These are phyloP conservation scores for Tuber borchii DNA, from an alignment of 495 filamentous ascomycete species.

Conservation along the genomic window DNA sequence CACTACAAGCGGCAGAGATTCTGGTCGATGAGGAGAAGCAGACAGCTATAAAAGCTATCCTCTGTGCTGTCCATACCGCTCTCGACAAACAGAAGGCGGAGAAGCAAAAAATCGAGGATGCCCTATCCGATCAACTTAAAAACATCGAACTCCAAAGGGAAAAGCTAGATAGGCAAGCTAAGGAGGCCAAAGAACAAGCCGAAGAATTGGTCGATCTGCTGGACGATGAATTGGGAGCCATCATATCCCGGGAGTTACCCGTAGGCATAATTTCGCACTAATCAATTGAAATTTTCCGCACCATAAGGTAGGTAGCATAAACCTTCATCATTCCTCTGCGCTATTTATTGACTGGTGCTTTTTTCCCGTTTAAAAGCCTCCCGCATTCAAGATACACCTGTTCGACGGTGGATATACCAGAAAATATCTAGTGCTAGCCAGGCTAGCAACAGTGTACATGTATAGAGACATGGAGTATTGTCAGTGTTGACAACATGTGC, in stretches of 20 bases:
- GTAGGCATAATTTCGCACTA: background rate
- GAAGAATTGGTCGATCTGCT: background rate
- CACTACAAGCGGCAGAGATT: slow-evolving; percentile 5
- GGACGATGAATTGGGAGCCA: background rate
- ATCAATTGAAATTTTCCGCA: background rate
- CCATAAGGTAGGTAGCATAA: background rate
- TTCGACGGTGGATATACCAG: background rate
- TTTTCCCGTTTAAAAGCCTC: background rate
- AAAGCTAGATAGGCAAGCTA: background rate
- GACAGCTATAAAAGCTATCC: slow-evolving; percentile 4
- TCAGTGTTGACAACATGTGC: background rate
- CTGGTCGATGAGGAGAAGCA: slow-evolving; percentile 10
- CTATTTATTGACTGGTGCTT: background rate
- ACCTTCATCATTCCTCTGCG: background rate
- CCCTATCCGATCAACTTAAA: background rate
- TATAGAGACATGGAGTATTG: background rate
- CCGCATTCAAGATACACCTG: background rate
- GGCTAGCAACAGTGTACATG: background rate
- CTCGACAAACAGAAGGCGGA: background rate
- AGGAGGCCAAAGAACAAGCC: background rate
- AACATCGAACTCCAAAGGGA: slow-evolving; percentile 12
- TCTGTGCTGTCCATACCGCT: slow-evolving; percentile 7
- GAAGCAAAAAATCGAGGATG: background rate
- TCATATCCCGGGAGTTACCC: background rate
- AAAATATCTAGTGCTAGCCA: background rate